Evolutionary conservation across 495 filamentous ascomycete genomes (phyloP).

Genomic region (Daldinia caldariorum): DNA sequence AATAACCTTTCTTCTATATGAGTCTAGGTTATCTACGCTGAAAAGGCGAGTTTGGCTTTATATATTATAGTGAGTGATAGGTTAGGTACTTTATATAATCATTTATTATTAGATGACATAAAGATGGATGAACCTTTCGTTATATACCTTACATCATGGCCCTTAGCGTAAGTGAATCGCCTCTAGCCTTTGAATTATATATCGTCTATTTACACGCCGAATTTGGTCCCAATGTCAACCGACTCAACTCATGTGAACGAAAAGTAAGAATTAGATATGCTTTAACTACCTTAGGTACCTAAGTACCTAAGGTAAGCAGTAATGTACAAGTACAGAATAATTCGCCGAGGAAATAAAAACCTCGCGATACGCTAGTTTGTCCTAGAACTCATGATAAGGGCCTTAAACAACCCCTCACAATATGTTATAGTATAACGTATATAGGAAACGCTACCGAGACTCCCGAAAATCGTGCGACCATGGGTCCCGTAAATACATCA

Average conservation of each 20-base stretch:
- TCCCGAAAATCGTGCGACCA: constrained; percentile 28
- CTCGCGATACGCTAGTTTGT: background rate
- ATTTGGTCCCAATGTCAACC: background rate
- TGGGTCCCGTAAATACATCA: constrained; percentile 29
- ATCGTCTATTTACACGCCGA: constrained; percentile 4
- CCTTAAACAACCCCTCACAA: constrained; percentile 22
- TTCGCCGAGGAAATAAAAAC: background rate
- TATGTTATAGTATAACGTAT: constrained; percentile 25
- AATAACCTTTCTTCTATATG: too few relatives aligned
- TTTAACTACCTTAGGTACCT: too few relatives aligned
- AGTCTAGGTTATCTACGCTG: too few relatives aligned
- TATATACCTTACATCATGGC: background rate
- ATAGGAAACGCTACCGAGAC: constrained; percentile 32
- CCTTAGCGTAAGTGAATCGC: background rate
- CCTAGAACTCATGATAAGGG: constrained; percentile 7
- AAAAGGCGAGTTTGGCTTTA: too few relatives aligned
- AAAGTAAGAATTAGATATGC: background rate
- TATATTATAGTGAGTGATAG: too few relatives aligned
- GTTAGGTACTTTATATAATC: too few relatives aligned
- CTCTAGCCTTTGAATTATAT: background rate
- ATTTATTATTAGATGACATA: too few relatives aligned
- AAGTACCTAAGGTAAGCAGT: too few relatives aligned
- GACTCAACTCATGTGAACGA: background rate
- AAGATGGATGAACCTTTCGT: background rate
- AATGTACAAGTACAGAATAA: constrained; percentile 17